These are phyloP conservation scores for Solanum pinnatisectum DNA, from an alignment of 257 asterid species.

Conservation along the genomic window DNA sequence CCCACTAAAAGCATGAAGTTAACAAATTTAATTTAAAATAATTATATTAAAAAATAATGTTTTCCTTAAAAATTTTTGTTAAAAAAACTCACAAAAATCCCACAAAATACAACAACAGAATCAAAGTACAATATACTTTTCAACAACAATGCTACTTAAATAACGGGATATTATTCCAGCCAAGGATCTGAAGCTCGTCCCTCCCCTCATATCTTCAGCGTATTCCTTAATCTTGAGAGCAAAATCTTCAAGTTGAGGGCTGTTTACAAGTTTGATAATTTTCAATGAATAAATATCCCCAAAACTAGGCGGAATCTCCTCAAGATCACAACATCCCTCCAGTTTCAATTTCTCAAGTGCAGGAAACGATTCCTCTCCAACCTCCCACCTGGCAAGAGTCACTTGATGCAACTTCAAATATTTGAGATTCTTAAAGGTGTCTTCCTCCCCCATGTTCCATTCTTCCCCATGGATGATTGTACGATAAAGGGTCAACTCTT, in stretches of 20 bases:
- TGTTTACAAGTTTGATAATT: no score
- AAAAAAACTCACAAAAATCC: not conserved
- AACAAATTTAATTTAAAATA: no score
- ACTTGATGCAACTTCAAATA: accelerated
- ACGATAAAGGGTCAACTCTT: not conserved
- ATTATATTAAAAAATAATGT: no score
- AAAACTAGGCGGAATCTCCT: not conserved
- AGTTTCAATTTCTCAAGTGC: not conserved
- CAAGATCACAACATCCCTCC: not conserved
- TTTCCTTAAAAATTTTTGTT: no score
- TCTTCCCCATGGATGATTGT: not conserved
- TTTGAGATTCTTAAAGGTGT: not conserved
- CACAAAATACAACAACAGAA: not conserved
- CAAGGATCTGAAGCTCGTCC: not conserved
- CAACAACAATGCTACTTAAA: no score
- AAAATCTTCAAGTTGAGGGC: not conserved
- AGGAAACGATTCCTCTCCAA: not conserved
- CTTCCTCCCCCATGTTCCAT: not conserved
- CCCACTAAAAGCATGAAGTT: no score
- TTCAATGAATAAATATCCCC: not conserved
- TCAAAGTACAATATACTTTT: no score
- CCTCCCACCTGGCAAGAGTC: not conserved
- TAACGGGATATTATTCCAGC: not conserved
- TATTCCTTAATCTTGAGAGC: not conserved
- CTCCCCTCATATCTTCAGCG: not conserved